Evolutionary conservation across 2,329 filamentous ascomycete genomes (phyloP), one percentile per base, ranked within the genome.

Genomic region (Venturiaceae sp.): DNA sequence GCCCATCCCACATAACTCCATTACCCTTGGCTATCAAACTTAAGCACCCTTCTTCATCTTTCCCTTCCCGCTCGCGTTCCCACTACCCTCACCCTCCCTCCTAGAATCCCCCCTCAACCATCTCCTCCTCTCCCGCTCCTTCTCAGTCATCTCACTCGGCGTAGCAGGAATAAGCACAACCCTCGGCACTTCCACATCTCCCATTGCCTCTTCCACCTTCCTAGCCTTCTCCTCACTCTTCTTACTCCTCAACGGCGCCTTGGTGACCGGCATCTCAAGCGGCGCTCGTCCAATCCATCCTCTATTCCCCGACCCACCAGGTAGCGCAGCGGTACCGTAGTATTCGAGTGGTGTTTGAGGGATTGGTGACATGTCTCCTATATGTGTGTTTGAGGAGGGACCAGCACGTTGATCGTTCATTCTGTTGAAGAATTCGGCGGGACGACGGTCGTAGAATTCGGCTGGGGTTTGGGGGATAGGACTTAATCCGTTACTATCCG

Each of bases 111-210:
- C 33, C 53, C 34, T 55, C 53, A 23, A 28, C 53, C 21, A 37
- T 50, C 44, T 11, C 30, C 53, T 37, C 53, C 14, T 39, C 53
- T 41, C 32, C 32, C 21, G 16, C 53, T 55, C 36, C n/a, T 9
- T 34, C 32, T 16, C 16, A 26, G 5, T 39, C 8, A 28, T 28
- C 26, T 28, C 33, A 1, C 3, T 23, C 30, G 53, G 53, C 53
- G 53, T 39, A 23, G 53, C 53, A 36, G 53, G 32, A 30, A 30
- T 39, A 39, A 55, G 32, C 53, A 55, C 53, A 34, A 39, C 32
- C 32, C 23, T 39, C 13, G 53, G 53, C 16, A 55, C 4, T n/a
- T 44, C 39, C 39, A 44, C 14, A 9, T 26, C 19, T 21, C 19
- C n/a, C 3, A 21, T 23, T 19, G 13, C n/a, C 39, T 23, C 26